A percentile compares a stretch with the other conserved stretches of the same genome.
phyloP scores from a whole-genome alignment of 2,329 filamentous ascomycete species.

The Keithomyces neogunnii region DNA sequence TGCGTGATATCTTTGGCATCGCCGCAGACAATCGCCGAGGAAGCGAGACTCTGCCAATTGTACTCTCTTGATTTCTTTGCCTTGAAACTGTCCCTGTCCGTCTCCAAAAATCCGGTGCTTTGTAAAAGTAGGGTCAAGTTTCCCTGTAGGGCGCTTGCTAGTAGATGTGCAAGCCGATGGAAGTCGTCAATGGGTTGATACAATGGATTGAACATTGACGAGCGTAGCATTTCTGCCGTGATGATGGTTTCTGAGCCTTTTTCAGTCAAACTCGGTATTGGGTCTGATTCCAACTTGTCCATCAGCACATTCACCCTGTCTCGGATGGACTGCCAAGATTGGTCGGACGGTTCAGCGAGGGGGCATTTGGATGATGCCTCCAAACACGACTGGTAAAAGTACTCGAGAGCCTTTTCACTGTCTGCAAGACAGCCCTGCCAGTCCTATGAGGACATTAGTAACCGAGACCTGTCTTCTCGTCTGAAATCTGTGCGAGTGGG shows the following conservation, averaged over 20 bases:
- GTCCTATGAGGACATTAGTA: not conserved
- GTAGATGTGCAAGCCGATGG: slow-evolving; percentile 1
- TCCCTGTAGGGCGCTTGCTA: slow-evolving; percentile 2
- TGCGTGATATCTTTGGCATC: not conserved
- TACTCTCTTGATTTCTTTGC: not conserved
- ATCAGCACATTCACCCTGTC: slow-evolving; percentile 18
- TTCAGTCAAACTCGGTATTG: slow-evolving; percentile 12
- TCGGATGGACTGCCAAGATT: slow-evolving; percentile 6
- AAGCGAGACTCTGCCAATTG: not conserved
- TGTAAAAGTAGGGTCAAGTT: slow-evolving; percentile 1
- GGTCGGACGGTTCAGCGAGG: not conserved
- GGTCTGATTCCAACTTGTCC: slow-evolving; percentile 11
- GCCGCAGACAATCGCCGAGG: not conserved
- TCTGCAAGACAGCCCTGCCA: slow-evolving; percentile 24
- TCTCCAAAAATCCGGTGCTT: not conserved
- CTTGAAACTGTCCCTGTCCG: not conserved
- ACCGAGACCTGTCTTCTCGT: not conserved
- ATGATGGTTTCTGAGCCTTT: slow-evolving; percentile 13
- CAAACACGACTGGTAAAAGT: slow-evolving; percentile 24
- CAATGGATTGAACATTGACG: slow-evolving; percentile 15
- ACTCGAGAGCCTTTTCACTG: slow-evolving; percentile 17
- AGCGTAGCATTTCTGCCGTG: slow-evolving; percentile 12
- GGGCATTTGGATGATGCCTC: slow-evolving; percentile 8
- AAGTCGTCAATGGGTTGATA: slow-evolving; percentile 17
- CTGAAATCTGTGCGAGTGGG: not conserved